phyloP scores from a whole-genome alignment of 306 rosid genomes.

The Chamaecrista fasciculata region DNA sequence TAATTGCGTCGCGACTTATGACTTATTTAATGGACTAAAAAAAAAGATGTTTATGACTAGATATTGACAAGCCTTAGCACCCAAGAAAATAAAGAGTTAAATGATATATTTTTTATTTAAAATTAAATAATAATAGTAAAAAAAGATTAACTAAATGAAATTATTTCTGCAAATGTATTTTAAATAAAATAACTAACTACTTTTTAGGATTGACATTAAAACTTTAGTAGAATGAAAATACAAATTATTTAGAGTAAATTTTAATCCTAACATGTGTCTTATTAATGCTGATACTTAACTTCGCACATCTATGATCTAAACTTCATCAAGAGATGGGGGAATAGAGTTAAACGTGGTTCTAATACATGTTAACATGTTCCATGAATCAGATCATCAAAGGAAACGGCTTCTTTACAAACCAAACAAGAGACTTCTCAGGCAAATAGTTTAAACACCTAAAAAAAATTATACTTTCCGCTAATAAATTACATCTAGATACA shows the following conservation, averaged over 20 bases:
- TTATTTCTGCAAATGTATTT: too few species aligned
- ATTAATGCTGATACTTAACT: conserved; percentile 10
- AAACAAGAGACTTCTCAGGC: neutral
- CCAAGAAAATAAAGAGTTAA: too few species aligned
- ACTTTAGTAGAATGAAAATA: neutral
- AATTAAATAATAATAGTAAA: too few species aligned
- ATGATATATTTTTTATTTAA: too few species aligned
- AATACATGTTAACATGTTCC: neutral
- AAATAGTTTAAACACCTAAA: neutral
- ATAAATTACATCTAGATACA: neutral
- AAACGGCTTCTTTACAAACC: conserved; percentile 32
- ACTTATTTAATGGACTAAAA: too few species aligned
- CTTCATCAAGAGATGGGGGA: neutral
- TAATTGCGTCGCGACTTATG: too few species aligned
- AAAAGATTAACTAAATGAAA: too few species aligned
- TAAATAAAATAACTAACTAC: too few species aligned
- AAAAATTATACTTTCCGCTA: neutral
- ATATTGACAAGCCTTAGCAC: too few species aligned
- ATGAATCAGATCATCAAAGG: neutral
- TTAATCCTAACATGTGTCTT: neutral
- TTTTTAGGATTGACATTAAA: neutral
- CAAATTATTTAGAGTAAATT: neutral
- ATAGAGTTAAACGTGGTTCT: conserved; percentile 3
- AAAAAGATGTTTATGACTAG: too few species aligned
- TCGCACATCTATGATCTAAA: neutral